Base-by-base conservation (phyloP, 2,329 filamentous ascomycete genomes). In the Teratosphaeria nubilosa region DNA sequence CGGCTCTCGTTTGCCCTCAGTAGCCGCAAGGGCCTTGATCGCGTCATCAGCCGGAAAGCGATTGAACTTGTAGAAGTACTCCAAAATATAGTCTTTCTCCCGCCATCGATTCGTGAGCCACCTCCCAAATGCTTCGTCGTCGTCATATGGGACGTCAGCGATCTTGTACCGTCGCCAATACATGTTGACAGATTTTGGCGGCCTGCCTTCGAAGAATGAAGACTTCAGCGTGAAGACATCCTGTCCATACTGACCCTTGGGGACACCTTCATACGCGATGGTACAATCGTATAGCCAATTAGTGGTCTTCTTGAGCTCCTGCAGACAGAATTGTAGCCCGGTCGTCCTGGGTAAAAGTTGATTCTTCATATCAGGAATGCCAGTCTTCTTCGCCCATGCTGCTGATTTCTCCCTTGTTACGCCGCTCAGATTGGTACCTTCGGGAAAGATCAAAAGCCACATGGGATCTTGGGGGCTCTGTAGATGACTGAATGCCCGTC, bases 161-260 rank as follows among this genome's bases (percentile, higher is more conserved):
- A 96, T 71, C 34, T 83, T 82, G 74, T 95, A 96, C 10, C 91
- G 85, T 56, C 94, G 85, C 90, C 92, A 99, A 74, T 95, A 88
- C 78, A 97, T 91, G 74, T 96, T 97, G 68, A 97, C 91, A 1
- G 91, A 96, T 71, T 91, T 96, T 1, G 92, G 94, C 0, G 91
- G 87, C 1, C 89, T 84, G 13, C 94, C 91, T 72, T 94, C 84
- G 62, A 96, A 86, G 70, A 94, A 96, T 3, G 90, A 95, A 54
- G 91, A 91, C 2, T 84, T 82, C 3, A 99, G 79, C 0, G 89
- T 91, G 73, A 95, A 97, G 67, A 89, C 87, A 54, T 95, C 85
- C 70, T 97, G 91, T n/a, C 92, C 91, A 65, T 86, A 96, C 66
- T 87, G 82, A 45, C 76, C 77, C 78, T 81, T 91, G 85, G 89